Base-by-base conservation (phyloP, 495 filamentous ascomycete species). In the Extremus antarcticus region DNA sequence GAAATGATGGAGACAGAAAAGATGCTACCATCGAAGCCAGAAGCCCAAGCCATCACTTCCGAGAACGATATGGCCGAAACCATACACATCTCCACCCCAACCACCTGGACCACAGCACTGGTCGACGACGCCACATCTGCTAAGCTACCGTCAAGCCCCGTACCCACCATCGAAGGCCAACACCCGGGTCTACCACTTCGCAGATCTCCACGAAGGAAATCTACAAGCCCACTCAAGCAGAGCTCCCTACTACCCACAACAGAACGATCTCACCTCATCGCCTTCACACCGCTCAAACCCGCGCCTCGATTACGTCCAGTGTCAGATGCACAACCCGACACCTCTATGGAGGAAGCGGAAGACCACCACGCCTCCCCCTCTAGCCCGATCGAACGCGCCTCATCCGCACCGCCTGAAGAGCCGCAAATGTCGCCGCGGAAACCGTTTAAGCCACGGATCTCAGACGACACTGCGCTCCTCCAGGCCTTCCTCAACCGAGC, bases 401-500 rank as follows among this genome's bases (percentile, higher is more conserved):
- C 50, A 3, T 61, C 59, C 9, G 59, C 59, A 22, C 59, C 54
- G 24, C 59, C 59, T 19, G 54, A 54, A 46, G 55, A 61, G 49
- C 59, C 54, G 11, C 20, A 51, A 3, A 39, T 41, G 38, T 29
- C 46, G 20, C 38, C 53, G 20, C 47, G 25, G 19, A 54, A 35
- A 57, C 55, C 25, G 47, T 55, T 24, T 35, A 50, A 46, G 57
- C 63, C 39, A 51, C 64, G 19, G 21, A 55, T 47, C 51, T 71
- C 50, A 71, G 77, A 80, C 49, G 79, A 84, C 67, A 78, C 79
- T 1, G 78, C 69, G 47, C 59, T 83, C 20, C 72, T 85, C 22
- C 80, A 79, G 57, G 76, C 78, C 48, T 85, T 84, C 61, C 67
- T 85, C 25, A 78, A 72, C 52, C 78, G 76, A 45, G 79, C 80